These are phyloP conservation scores for Mallotus repandus DNA, from an alignment of 441 rosid species.

Conservation along the genomic window DNA sequence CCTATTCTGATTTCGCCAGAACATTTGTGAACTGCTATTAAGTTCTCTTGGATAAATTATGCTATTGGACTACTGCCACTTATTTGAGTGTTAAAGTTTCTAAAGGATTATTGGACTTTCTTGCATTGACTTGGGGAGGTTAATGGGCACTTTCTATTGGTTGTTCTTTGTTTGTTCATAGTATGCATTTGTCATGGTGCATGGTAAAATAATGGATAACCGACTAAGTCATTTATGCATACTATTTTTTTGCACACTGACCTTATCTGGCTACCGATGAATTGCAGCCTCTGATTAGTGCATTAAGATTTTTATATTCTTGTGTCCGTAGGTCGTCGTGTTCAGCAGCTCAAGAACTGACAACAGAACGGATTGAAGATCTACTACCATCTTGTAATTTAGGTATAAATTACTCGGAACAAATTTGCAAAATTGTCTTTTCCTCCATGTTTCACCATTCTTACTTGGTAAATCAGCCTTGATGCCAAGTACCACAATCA, in stretches of 20 bases:
- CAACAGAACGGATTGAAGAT: constrained; percentile 59
- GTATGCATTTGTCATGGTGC: not conserved
- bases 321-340: constrained; percentile 56
- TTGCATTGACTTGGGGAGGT: not conserved
- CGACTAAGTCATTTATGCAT: too few relatives aligned
- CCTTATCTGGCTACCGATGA: not conserved
- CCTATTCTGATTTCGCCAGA: too few relatives aligned
- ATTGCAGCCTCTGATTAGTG: not conserved
- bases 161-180: constrained; percentile 3
- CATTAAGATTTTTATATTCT: constrained; percentile 3
- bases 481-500: not conserved
- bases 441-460: not conserved
- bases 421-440: constrained; percentile 1
- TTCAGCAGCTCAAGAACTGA: constrained; percentile 56
- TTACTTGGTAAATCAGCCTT: not conserved
- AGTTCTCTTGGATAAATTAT: not conserved
- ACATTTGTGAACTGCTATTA: too few relatives aligned
- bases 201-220: constrained; percentile 7
- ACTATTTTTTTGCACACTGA: too few relatives aligned
- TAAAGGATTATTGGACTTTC: not conserved
- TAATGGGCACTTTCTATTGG: not conserved
- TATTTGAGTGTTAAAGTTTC: not conserved
- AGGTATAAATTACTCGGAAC: constrained; percentile 43
- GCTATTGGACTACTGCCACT: not conserved
- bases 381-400: constrained; percentile 45